These are phyloP conservation scores for Thinopyrum elongatum DNA, from an alignment of 176 grass and related monocot genomes.

Conservation along the genomic window DNA sequence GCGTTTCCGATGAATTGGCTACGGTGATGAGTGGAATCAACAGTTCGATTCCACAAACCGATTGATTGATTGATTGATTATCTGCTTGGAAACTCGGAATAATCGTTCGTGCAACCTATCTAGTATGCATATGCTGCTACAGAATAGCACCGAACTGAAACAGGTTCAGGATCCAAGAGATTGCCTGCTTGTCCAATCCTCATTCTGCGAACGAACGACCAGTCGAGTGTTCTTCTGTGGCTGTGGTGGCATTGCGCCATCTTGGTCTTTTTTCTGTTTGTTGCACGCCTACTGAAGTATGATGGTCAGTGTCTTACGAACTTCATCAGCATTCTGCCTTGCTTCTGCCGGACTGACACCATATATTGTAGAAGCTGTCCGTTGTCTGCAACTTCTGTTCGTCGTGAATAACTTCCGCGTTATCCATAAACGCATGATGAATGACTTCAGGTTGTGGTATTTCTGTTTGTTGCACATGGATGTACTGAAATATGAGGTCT, in stretches of 20 bases:
- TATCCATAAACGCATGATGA: not conserved
- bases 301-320: not conserved
- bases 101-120: not conserved
- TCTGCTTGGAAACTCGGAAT: not conserved
- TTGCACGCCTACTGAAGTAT: not conserved
- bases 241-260: too few species aligned
- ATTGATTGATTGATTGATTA: not conserved
- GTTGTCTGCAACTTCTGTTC: not conserved
- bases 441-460: not conserved
- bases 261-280: not conserved
- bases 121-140: not conserved
- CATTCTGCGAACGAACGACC: not conserved
- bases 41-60: not conserved
- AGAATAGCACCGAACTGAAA: not conserved
- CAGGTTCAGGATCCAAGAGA: not conserved
- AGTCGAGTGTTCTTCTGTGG: not conserved
- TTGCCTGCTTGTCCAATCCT: not conserved
- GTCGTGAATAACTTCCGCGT: not conserved
- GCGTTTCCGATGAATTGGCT: not conserved
- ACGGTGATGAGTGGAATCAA: too few species aligned
- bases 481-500: too few species aligned
- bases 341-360: not conserved
- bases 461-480: too few species aligned
- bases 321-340: not conserved
- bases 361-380: not conserved